Evolutionary conservation across 495 filamentous ascomycete species (phyloP).

Genomic region (Aspergillus kassunensis): DNA sequence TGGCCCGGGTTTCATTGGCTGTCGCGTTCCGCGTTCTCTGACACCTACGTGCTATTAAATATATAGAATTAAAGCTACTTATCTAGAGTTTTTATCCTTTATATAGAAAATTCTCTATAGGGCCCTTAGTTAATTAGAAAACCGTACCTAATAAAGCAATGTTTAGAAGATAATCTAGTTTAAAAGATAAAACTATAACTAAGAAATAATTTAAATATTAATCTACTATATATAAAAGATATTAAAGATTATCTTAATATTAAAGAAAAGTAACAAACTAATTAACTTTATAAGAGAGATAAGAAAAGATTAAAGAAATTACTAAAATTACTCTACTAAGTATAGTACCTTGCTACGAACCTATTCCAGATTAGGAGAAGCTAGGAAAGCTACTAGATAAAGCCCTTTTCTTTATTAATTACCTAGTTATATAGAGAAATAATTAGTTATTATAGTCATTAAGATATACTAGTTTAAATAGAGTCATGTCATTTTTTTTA

Average conservation of each 20-base stretch:
- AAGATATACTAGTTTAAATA: neutral
- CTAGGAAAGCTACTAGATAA: neutral
- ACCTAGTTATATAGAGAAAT: neutral
- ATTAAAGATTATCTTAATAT: neutral
- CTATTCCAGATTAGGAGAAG: too few relatives aligned
- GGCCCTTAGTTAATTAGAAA: neutral
- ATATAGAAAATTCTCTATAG: neutral
- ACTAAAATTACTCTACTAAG: neutral
- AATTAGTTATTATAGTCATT: neutral
- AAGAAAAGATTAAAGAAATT: neutral
- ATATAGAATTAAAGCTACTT: neutral
- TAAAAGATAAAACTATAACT: neutral
- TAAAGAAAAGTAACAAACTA: neutral
- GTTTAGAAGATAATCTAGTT: too few relatives aligned
- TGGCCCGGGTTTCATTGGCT: too few relatives aligned
- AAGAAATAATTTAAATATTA: neutral
- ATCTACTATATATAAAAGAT: neutral
- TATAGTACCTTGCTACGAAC: too few relatives aligned
- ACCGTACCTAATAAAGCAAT: neutral
- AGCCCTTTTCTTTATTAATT: neutral
- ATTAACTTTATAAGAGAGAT: neutral
- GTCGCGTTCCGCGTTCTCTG: neutral
- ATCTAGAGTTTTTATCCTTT: neutral
- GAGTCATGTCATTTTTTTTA: neutral
- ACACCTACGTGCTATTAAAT: neutral